phyloP scores from a whole-genome alignment of 805 yeast genomes.

The Yarrowia phangngaensis region DNA sequence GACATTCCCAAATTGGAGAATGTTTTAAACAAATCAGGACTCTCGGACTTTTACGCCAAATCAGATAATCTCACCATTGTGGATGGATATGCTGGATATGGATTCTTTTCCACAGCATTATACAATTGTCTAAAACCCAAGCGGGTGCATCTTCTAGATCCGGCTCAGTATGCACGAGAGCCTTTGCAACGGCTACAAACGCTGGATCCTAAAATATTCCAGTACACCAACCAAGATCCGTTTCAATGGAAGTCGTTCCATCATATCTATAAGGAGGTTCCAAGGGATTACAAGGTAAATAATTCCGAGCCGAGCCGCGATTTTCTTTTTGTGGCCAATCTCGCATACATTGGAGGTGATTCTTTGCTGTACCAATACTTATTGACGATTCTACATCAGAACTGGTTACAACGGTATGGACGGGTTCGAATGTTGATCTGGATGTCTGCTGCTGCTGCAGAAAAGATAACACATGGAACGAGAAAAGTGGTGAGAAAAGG shows the following conservation, averaged over 20 bases:
- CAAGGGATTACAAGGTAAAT: background rate
- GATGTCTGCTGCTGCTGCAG: background rate
- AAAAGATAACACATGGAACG: slow-evolving; percentile 6
- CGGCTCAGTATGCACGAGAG: background rate
- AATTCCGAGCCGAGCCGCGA: background rate
- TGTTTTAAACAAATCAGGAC: background rate
- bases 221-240: background rate
- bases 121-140: slow-evolving; percentile 11
- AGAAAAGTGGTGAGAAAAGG: background rate
- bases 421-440: slow-evolving; percentile 22
- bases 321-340: slow-evolving; percentile 16
- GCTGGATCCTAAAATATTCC: background rate
- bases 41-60: slow-evolving; percentile 1
- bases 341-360: background rate
- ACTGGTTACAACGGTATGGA: slow-evolving; percentile 22
- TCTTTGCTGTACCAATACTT: slow-evolving; percentile 7
- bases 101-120: background rate
- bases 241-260: slow-evolving; percentile 9
- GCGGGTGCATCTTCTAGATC: background rate
- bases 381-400: slow-evolving; percentile 2
- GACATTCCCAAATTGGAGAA: background rate
- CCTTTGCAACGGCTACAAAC: background rate
- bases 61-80: slow-evolving; percentile 13
- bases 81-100: slow-evolving; percentile 14
- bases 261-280: background rate